Evolutionary conservation across 495 filamentous ascomycete genomes (phyloP).

Genomic region (Annulohypoxylon stygium): DNA sequence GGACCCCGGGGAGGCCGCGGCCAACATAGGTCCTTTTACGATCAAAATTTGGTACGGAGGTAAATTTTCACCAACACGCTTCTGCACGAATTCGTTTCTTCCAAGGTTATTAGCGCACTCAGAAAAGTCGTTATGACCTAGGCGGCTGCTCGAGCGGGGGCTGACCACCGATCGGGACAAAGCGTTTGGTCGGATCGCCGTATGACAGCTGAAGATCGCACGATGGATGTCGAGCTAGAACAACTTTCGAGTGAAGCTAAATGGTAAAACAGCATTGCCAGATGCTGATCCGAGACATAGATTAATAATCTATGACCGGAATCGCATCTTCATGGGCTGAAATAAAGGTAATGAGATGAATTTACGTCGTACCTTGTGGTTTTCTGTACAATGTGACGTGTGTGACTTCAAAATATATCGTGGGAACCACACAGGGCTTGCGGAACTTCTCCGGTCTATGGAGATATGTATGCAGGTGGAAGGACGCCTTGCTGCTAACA

Average conservation of each 20-base stretch:
- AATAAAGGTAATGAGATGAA: background rate
- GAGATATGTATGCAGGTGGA: background rate
- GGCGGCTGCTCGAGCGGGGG: background rate
- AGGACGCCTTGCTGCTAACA: background rate
- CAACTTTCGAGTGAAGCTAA: background rate
- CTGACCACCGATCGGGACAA: constrained; percentile 2
- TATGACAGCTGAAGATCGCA: constrained; percentile 10
- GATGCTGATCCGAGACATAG: background rate
- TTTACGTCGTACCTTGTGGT: background rate
- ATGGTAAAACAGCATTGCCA: background rate
- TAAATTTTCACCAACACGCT: background rate
- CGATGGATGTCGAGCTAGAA: background rate
- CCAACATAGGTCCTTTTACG: background rate
- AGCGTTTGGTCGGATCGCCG: background rate
- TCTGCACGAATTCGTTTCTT: background rate
- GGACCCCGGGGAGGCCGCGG: background rate
- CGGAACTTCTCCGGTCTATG: background rate
- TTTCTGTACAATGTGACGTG: background rate
- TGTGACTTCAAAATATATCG: background rate
- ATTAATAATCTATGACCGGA: background rate
- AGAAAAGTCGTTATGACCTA: background rate
- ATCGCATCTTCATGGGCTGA: background rate
- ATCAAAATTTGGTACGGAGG: background rate
- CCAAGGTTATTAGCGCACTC: background rate
- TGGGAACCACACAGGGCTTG: background rate